Conservation (phyloP, 371 early-diverging fungal genomes). For the Zopfochytrium polystomum region DNA sequence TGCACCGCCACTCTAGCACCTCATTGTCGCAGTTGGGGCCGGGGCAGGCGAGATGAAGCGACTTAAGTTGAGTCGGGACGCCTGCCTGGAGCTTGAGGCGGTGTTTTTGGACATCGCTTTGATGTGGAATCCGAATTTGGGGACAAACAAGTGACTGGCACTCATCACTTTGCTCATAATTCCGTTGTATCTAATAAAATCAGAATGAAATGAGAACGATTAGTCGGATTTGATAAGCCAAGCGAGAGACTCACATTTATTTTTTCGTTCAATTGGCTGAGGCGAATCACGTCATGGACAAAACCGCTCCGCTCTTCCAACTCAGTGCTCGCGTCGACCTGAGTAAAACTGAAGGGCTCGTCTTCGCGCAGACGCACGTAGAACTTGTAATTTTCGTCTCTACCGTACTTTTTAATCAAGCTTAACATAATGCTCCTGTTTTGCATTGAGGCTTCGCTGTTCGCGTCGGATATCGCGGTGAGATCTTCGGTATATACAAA, state of each 20-base stretch:
- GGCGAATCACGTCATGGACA: too few relatives aligned
- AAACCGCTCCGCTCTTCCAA: background rate
- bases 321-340: background rate
- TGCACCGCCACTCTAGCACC: background rate
- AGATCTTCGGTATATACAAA: conserved; percentile 1
- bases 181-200: background rate
- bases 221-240: background rate
- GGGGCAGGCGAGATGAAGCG: background rate
- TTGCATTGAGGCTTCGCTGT: background rate
- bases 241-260: too few relatives aligned
- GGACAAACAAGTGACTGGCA: background rate
- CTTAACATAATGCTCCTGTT: background rate
- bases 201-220: background rate
- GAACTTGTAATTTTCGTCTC: background rate
- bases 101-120: background rate
- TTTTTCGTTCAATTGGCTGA: too few relatives aligned
- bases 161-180: background rate
- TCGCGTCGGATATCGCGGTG: background rate
- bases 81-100: too few relatives aligned
- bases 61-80: background rate
- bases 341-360: background rate
- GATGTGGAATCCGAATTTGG: background rate
- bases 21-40: background rate
- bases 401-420: background rate
- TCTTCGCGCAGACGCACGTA: background rate